A percentile compares a stretch with the other conserved stretches of the same genome.
Conservation (phyloP, 2,329 filamentous ascomycete species). For the Aspergillus aculeatus region DNA sequence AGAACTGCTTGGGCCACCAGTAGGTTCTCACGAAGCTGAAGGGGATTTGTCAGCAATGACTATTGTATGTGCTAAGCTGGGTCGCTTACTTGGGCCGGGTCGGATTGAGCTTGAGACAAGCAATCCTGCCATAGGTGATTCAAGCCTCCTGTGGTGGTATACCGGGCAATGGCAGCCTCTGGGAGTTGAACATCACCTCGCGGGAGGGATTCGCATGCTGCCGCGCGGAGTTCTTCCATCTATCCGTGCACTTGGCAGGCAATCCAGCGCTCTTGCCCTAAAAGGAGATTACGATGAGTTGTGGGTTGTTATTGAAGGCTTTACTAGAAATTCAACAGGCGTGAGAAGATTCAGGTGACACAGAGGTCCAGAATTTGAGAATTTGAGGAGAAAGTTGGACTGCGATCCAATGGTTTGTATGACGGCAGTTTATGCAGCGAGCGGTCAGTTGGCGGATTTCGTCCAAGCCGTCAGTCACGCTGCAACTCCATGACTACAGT, state of each 20-base stretch:
- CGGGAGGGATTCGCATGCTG: constrained; percentile 26
- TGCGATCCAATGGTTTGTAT: neutral
- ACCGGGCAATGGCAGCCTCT: constrained; percentile 7
- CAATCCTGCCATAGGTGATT: constrained; percentile 33
- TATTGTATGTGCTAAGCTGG: neutral
- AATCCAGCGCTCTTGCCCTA: neutral
- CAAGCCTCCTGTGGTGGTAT: constrained; percentile 19
- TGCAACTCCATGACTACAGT: neutral
- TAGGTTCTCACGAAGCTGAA: constrained; percentile 34
- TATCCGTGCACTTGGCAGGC: neutral
- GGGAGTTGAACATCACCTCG: constrained; percentile 8
- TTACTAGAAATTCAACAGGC: too few relatives aligned
- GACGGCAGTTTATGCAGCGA: constrained; percentile 1
- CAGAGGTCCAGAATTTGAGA: neutral
- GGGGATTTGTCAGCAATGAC: neutral
- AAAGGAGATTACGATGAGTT: neutral
- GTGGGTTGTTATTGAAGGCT: too few relatives aligned
- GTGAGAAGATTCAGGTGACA: too few relatives aligned
- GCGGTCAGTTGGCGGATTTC: constrained; percentile 1
- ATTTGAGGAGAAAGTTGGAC: neutral
- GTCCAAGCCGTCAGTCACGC: neutral
- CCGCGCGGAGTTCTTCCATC: constrained; percentile 31
- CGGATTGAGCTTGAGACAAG: constrained; percentile 20
- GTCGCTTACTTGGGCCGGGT: constrained; percentile 24
- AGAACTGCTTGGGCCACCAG: constrained; percentile 28